Percentiles rank a stretch among this genome's conserved stretches.
phyloP scores from a whole-genome alignment of 164 flowering plant species.

The Umbilicus rupestris region DNA sequence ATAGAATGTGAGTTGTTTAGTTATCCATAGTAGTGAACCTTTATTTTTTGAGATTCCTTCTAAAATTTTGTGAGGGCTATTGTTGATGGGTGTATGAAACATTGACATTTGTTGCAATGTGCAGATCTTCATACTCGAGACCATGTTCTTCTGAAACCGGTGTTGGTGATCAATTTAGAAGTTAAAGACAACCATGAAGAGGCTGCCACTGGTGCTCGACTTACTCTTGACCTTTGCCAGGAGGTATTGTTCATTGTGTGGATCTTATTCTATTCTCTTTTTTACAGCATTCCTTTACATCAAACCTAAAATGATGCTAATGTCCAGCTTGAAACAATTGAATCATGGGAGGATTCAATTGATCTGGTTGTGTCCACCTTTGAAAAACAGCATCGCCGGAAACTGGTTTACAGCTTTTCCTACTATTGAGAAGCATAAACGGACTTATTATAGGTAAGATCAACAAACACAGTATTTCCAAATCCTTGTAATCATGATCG shows the following conservation, averaged over 20 bases:
- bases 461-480: neutral
- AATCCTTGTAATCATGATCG: neutral
- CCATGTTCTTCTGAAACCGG: slow-evolving; percentile 59
- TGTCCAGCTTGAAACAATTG: slow-evolving; percentile 65
- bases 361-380: slow-evolving; percentile 61
- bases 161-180: slow-evolving; percentile 74
- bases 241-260: slow-evolving; percentile 27
- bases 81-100: neutral
- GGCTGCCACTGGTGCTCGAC: slow-evolving; percentile 85
- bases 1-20: too few relatives aligned
- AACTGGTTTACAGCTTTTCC: slow-evolving; percentile 64
- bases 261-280: neutral
- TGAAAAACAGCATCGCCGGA: slow-evolving; percentile 68
- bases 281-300: slow-evolving; percentile 1
- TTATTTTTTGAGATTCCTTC: neutral
- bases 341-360: slow-evolving; percentile 75
- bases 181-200: slow-evolving; percentile 98
- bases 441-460: neutral
- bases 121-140: slow-evolving; percentile 82
- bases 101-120: slow-evolving; percentile 2
- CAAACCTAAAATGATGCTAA: neutral
- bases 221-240: slow-evolving; percentile 65
- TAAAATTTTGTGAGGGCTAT: neutral
- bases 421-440: slow-evolving; percentile 32
- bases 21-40: too few relatives aligned